Percentiles rank a stretch among this genome's conserved stretches.
Evolutionary conservation across 345 rosid genomes (phyloP).

Genomic region (Carallia brachiata): DNA sequence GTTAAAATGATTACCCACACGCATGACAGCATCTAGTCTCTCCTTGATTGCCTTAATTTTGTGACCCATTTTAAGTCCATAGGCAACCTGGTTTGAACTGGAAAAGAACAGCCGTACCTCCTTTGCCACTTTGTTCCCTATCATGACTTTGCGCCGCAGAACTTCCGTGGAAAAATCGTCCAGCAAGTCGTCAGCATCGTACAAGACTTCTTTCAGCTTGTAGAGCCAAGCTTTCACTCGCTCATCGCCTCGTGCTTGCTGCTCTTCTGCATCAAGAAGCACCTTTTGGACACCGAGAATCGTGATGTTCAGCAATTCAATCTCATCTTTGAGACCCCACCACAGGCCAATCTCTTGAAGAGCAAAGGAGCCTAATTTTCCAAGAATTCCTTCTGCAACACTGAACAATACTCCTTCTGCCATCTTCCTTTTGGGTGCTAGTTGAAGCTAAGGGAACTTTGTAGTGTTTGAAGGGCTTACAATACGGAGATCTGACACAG

Average conservation of each 20-base stretch:
- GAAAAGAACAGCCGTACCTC: conserved; percentile 3
- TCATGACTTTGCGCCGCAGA: background rate
- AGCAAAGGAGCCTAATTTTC: background rate
- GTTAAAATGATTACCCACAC: background rate
- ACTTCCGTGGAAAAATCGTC: conserved; percentile 28
- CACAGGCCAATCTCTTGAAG: background rate
- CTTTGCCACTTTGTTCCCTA: background rate
- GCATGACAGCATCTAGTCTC: conserved; percentile 15
- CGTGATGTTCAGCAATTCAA: background rate
- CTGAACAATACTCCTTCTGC: background rate
- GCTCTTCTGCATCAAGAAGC: no score
- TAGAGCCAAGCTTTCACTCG: no score
- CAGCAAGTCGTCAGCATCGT: conserved; percentile 35
- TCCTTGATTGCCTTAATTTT: conserved; percentile 13
- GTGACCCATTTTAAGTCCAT: background rate
- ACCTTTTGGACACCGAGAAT: no score
- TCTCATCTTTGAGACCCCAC: background rate
- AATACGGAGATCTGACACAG: no score
- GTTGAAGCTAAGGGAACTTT: no score
- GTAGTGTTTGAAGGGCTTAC: no score
- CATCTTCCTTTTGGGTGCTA: background rate
- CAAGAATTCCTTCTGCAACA: background rate
- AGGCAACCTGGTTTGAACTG: conserved; percentile 8
- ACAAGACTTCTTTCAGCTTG: background rate
- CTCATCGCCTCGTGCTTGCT: no score